Evolutionary conservation across 23 red algal genomes (phyloP).

Genomic region (Gracilaria vermiculophylla): DNA sequence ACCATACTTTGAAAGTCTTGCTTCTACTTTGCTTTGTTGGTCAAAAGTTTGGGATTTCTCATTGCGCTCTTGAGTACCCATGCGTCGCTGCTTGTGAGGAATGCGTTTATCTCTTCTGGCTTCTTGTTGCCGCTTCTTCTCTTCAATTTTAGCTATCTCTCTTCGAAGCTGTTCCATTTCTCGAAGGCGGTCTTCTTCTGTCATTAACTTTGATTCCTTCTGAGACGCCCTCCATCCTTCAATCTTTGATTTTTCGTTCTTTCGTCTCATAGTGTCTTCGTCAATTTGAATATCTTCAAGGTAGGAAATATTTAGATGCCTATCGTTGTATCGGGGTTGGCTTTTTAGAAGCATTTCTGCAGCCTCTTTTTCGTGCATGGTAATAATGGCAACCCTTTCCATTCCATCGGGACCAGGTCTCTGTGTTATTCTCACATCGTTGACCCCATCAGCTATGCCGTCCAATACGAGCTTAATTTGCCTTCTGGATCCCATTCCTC

Average conservation of each 20-base stretch:
- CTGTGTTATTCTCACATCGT: neutral
- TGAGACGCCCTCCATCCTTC: neutral
- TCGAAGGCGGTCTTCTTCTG: neutral
- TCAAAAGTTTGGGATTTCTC: neutral
- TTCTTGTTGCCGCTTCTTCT: neutral
- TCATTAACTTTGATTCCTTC: neutral
- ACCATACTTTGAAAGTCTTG: neutral
- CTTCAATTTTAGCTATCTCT: slow-evolving; percentile 28
- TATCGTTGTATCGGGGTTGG: slow-evolving; percentile 18
- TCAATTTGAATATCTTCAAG: neutral
- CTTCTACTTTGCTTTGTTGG: slow-evolving; percentile 7
- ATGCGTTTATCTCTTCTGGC: neutral
- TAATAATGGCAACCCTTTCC: slow-evolving; percentile 32
- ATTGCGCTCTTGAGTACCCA: neutral
- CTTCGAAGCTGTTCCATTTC: slow-evolving; percentile 45
- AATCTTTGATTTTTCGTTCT: neutral
- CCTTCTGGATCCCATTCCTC: neutral
- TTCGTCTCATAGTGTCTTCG: neutral
- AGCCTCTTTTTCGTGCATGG: neutral
- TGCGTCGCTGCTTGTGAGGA: neutral
- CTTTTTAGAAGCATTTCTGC: neutral
- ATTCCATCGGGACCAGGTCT: neutral
- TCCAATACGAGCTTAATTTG: slow-evolving; percentile 14
- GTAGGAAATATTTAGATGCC: neutral
- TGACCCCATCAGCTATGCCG: neutral